Evolutionary conservation across 768 basidiomycete species (phyloP).

Genomic region (Lentinula raphanica): DNA sequence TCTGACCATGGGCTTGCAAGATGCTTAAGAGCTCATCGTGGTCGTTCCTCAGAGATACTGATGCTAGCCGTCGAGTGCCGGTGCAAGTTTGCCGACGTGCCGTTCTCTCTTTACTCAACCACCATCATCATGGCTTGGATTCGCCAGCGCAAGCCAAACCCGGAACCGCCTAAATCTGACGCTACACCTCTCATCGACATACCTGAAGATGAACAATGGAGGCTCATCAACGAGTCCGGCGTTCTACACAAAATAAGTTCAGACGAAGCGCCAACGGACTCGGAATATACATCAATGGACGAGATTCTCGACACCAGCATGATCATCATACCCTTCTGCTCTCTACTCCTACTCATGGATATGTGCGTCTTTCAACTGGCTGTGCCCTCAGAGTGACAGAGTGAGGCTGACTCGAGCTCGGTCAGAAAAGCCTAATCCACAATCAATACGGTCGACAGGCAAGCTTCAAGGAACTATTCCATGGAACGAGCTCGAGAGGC

Average conservation of each 20-base stretch:
- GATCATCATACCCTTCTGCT: constrained; percentile 69
- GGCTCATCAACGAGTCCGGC: constrained; percentile 63
- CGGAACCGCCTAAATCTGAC: background rate
- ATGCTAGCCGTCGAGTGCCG: background rate
- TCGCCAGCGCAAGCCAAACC: background rate
- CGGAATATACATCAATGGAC: constrained; percentile 43
- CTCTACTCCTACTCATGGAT: constrained; percentile 75
- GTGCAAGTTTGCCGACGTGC: no score
- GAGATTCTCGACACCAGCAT: constrained; percentile 66
- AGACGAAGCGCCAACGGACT: constrained; percentile 14
- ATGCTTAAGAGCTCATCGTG: constrained; percentile 33
- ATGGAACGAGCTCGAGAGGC: constrained; percentile 57
- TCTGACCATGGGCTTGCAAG: constrained; percentile 42
- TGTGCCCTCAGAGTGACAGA: no score
- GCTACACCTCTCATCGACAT: constrained; percentile 39
- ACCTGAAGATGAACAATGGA: constrained; percentile 74
- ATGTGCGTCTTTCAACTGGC: constrained; percentile 53
- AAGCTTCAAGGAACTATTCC: constrained; percentile 39
- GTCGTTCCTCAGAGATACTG: constrained; percentile 20
- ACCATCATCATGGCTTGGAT: background rate
- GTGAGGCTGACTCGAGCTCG: constrained; percentile 3
- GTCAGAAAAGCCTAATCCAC: constrained; percentile 56
- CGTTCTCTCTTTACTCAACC: background rate
- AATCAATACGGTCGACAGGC: constrained; percentile 70
- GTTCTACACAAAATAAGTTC: constrained; percentile 37